Evolutionary conservation across 1,284 basidiomycete species (phyloP).

Genomic region (Sanguinoderma infundibulare): DNA sequence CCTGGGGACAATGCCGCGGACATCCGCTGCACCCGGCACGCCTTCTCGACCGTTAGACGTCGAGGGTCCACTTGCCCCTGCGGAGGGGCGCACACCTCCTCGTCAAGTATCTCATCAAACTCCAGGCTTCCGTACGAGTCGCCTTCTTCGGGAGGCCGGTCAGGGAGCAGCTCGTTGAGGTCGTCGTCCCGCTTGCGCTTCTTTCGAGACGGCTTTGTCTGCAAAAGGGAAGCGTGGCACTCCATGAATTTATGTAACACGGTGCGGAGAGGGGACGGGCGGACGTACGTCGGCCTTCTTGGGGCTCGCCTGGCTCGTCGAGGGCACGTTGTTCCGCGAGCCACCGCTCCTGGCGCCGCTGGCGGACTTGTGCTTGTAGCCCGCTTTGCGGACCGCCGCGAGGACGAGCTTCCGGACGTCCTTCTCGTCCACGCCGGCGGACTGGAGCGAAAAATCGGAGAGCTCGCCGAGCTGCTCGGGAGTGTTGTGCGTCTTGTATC

Average conservation of each 20-base stretch:
- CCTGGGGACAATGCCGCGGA: conserved; percentile 1
- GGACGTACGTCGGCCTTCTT: conserved; percentile 23
- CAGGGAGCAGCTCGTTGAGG: conserved; percentile 65
- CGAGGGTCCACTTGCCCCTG: not conserved
- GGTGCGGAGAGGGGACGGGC: conserved; percentile 5
- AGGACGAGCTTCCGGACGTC: conserved; percentile 70
- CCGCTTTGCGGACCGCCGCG: conserved; percentile 67
- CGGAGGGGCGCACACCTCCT: conserved; percentile 57
- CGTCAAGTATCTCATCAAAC: conserved; percentile 75
- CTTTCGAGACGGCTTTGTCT: conserved; percentile 19
- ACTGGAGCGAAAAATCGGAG: conserved; percentile 61
- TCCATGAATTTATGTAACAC: conserved; percentile 13
- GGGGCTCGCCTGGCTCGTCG: conserved; percentile 14
- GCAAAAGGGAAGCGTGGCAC: not conserved
- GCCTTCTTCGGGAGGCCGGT: conserved; percentile 52
- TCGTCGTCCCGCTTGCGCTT: conserved; percentile 52
- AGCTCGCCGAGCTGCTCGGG: conserved; percentile 60
- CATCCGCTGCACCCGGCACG: not conserved
- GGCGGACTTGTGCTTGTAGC: conserved; percentile 44
- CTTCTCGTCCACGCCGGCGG: conserved; percentile 66
- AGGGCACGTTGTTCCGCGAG: not conserved
- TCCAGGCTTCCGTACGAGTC: conserved; percentile 58
- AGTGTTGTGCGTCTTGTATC: conserved; percentile 79
- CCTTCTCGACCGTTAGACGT: not conserved
- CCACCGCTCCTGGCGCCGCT: not conserved